Evolutionary conservation across 495 filamentous ascomycete genomes (phyloP).

Genomic region (Talaromyces trachyspermus): DNA sequence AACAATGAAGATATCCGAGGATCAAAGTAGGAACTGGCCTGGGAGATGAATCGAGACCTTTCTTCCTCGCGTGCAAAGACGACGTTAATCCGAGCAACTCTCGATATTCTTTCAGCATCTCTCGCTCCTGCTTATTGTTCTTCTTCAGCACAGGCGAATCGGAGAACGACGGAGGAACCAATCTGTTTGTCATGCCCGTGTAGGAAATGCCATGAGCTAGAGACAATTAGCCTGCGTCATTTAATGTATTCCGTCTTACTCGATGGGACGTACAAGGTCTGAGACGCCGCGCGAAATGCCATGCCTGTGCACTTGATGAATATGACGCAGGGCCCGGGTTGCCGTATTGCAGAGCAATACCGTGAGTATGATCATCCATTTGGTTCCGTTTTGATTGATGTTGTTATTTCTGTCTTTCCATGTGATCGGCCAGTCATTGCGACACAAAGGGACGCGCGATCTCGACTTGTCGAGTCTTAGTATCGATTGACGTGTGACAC

Average conservation of each 20-base stretch:
- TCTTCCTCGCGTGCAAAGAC: slow-evolving; percentile 24
- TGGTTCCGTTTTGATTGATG: slow-evolving; percentile 20
- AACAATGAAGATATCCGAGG: slow-evolving; percentile 33
- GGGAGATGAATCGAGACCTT: slow-evolving; percentile 23
- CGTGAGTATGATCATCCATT: slow-evolving; percentile 51
- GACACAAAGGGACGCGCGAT: neutral
- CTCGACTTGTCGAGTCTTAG: too few relatives aligned
- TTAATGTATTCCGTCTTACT: neutral
- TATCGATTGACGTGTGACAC: too few relatives aligned
- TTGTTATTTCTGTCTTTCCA: neutral
- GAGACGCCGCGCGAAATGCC: slow-evolving; percentile 47
- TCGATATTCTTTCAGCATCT: slow-evolving; percentile 25
- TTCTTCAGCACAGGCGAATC: slow-evolving; percentile 10
- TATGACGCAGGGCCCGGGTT: slow-evolving; percentile 55
- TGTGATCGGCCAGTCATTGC: slow-evolving; percentile 3
- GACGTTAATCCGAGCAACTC: slow-evolving; percentile 29
- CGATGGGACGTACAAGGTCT: slow-evolving; percentile 16
- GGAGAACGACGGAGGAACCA: slow-evolving; percentile 15
- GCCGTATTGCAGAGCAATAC: slow-evolving; percentile 56
- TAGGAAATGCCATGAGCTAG: slow-evolving; percentile 22
- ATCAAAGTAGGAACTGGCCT: slow-evolving; percentile 26
- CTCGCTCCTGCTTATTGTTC: slow-evolving; percentile 9
- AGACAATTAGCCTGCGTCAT: slow-evolving; percentile 11
- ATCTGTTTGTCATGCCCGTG: slow-evolving; percentile 28
- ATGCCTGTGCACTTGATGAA: slow-evolving; percentile 41